These are phyloP conservation scores for Isabelozyma rhagii DNA, from an alignment of 805 yeast genomes.

Conservation along the genomic window DNA sequence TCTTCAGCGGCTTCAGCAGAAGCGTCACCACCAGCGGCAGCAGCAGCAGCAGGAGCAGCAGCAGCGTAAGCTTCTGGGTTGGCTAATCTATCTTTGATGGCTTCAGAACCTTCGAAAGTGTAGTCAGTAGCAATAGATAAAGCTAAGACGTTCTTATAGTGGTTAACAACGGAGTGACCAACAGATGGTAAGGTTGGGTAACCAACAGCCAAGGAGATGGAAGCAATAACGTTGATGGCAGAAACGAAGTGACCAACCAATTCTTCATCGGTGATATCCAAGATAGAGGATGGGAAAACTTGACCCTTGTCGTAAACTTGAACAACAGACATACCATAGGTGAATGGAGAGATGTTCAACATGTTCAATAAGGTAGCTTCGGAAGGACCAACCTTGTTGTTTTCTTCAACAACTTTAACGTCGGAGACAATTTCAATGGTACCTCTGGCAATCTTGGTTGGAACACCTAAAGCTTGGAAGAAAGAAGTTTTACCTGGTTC, in stretches of 20 bases:
- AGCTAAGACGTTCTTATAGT: conserved; percentile 98
- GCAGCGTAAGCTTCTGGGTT: conserved; percentile 99
- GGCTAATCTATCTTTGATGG: conserved; percentile 98
- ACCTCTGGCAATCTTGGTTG: conserved; percentile 99
- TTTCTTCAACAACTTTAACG: conserved; percentile 88
- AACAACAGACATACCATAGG: conserved; percentile 95
- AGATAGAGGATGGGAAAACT: conserved; percentile 93
- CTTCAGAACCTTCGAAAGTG: conserved; percentile 99
- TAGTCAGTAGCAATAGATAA: conserved; percentile 97
- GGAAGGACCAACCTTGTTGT: conserved; percentile 94
- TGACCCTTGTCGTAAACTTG: conserved; percentile 99
- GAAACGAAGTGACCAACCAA: conserved; percentile 86
- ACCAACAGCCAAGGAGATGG: conserved; percentile 94
- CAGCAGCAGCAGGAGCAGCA: conserved; percentile 96
- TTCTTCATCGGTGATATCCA: conserved; percentile 98
- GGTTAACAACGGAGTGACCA: conserved; percentile 97
- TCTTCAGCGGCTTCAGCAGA: conserved; percentile 70
- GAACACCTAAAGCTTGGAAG: conserved; percentile 99
- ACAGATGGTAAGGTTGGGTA: conserved; percentile 99
- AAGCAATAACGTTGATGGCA: conserved; percentile 91
- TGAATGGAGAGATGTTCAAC: conserved; percentile 99
- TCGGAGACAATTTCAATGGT: conserved; percentile 98
- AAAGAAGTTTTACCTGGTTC: conserved; percentile 99
- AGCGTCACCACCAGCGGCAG: conserved; percentile 61
- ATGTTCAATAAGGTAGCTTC: conserved; percentile 98